Evolutionary conservation across 208 protist species (phyloP), one percentile per base, ranked within the genome.

Genomic region (Trypanosoma vivax): DNA sequence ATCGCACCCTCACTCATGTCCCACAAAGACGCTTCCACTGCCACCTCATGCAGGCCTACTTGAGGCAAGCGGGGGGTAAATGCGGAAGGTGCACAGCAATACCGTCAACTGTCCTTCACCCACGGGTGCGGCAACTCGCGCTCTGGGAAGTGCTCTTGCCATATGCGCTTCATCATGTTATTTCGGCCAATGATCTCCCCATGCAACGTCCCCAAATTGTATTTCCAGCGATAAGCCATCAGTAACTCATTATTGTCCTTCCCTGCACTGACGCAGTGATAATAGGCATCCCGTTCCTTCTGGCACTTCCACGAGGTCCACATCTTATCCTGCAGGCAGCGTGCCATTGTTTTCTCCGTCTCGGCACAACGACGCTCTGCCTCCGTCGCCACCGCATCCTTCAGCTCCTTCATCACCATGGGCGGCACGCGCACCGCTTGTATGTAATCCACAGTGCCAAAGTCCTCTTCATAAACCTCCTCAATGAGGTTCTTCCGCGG

Each of bases 241-340:
- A 86, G 56, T 45, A 81, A 39, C 9, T 86, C 77, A 2, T 66
- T 70, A 48, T 54, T 38, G 46, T 69, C 54, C 51, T 83, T 69
- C 18, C 55, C 62, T 10, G 69, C 65, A 21, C 50, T 46, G n/a
- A 79, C 70, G 49, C 84, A 92, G 34, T 71, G 31, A 46, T 72
- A 85, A 61, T 88, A 89, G 6, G 31, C 46, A 41, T 92, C 84
- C 9, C 84, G 80, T 60, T 88, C 72, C 66, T 92, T 92, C 72
- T 92, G 80, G 62, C 84, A 92, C 69, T 92, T 92, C 81, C 84
- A 92, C 29, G 79, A 75, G 2, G 84, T 88, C 81, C 84, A 92
- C 77, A 88, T 88, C 52, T 92, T 92, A 46, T 89, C 80, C 52
- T 92, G 84, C 57, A 92, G 52, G 45, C 84, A 92, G 3, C 80